Evolutionary conservation across 73 alveolate genomes (phyloP).

Genomic region (Uronychia binucleata): DNA sequence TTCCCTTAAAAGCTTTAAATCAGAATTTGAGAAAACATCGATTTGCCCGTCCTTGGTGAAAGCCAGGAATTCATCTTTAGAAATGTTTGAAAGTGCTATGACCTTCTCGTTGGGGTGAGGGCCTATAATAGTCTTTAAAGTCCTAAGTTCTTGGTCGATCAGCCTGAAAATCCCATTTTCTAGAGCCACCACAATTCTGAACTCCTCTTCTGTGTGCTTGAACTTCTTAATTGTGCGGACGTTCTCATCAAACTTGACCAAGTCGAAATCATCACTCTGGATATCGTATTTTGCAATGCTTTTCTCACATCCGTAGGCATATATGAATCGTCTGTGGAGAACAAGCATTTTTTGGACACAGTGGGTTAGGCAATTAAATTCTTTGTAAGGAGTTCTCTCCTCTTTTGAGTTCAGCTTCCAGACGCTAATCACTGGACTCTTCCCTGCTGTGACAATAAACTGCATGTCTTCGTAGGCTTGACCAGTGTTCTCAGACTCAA

Average conservation of each 20-base stretch:
- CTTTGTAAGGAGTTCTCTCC: not conserved
- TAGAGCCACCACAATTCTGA: constrained; percentile 33
- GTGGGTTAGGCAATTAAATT: not conserved
- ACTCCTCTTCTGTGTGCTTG: constrained; percentile 37
- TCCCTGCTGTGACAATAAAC: not conserved
- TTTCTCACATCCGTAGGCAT: constrained; percentile 48
- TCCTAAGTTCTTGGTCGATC: constrained; percentile 28
- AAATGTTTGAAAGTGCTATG: constrained; percentile 37
- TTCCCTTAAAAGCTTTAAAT: constrained; percentile 27
- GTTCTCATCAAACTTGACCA: constrained; percentile 2
- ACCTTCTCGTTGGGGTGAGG: constrained; percentile 45
- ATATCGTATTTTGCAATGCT: constrained; percentile 29
- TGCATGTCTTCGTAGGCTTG: constrained; percentile 4
- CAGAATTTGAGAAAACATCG: constrained; percentile 27
- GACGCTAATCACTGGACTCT: not conserved
- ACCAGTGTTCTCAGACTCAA: not conserved
- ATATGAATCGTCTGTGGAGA: constrained; percentile 30
- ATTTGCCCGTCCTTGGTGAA: constrained; percentile 64
- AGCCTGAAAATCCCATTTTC: constrained; percentile 13
- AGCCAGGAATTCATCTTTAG: constrained; percentile 42
- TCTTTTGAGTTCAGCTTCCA: not conserved
- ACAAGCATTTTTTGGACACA: constrained; percentile 11
- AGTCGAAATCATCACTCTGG: constrained; percentile 27
- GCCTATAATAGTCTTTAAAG: constrained; percentile 10
- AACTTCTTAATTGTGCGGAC: constrained; percentile 37